Evolutionary conservation across 1,139 yeast species (phyloP).

Genomic region (Pichia sp.): DNA sequence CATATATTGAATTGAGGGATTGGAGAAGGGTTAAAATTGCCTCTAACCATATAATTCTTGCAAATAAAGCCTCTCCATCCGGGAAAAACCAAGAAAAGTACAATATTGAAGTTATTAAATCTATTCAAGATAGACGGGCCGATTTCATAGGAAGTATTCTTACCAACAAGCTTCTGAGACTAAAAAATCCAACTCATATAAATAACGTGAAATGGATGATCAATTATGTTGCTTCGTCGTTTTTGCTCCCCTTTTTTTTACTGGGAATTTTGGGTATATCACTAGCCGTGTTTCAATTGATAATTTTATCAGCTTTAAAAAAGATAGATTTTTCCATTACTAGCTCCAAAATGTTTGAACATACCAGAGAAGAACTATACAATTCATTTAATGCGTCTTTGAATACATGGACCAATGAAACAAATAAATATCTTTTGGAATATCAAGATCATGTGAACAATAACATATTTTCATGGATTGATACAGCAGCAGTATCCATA

Average conservation of each 20-base stretch:
- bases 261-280: conserved; percentile 42
- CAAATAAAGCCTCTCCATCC: conserved; percentile 8
- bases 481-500: conserved; percentile 42
- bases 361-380: conserved; percentile 12
- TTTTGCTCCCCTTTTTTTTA: conserved; percentile 36
- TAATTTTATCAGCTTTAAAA: conserved; percentile 26
- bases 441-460: conserved; percentile 47
- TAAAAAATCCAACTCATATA: conserved; percentile 12
- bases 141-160: conserved; percentile 13
- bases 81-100: conserved; percentile 8
- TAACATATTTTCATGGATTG: conserved; percentile 60
- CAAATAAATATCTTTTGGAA: conserved; percentile 38
- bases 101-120: conserved; percentile 19
- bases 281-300: conserved; percentile 39
- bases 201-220: conserved; percentile 37
- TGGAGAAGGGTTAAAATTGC: conserved; percentile 40
- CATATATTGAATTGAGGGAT: conserved; percentile 35
- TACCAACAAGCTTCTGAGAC: conserved; percentile 5
- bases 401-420: conserved; percentile 39
- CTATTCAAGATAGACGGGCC: conserved; percentile 22
- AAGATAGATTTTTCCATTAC: conserved; percentile 2
- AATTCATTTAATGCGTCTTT: conserved; percentile 17
- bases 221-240: conserved; percentile 40
- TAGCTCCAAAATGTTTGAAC: conserved; percentile 7
- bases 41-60: conserved; percentile 14